phyloP scores from a whole-genome alignment of 1,284 basidiomycete genomes.

The Porogramme epimiltina region DNA sequence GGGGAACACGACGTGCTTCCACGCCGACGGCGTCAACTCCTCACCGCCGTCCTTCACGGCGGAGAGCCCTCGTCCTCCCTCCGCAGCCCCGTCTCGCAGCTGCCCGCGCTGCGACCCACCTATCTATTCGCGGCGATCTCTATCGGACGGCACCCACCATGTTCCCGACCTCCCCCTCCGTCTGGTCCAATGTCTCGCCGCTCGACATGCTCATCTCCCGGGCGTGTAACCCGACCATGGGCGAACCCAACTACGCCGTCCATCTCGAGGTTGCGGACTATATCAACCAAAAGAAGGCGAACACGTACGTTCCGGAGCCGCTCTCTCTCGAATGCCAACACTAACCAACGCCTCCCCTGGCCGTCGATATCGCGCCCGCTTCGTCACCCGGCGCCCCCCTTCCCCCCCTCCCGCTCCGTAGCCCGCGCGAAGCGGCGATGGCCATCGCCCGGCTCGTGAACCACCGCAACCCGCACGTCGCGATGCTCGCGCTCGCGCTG shows the following conservation, averaged over 20 bases:
- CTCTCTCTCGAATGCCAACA: background rate
- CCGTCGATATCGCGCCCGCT: background rate
- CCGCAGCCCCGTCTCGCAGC: background rate
- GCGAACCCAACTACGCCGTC: slow-evolving; percentile 89
- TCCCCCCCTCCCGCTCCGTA: slow-evolving; percentile 33
- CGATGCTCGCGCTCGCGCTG: slow-evolving; percentile 80
- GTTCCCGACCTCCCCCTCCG: slow-evolving; percentile 22
- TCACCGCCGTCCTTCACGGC: slow-evolving; percentile 4
- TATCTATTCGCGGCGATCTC: background rate
- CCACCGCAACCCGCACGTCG: slow-evolving; percentile 88
- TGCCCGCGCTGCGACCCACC: background rate
- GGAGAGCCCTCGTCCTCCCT: background rate
- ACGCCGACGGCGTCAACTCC: background rate
- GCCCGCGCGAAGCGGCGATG: slow-evolving; percentile 89
- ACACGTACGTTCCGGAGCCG: slow-evolving; percentile 66
- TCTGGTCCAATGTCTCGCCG: slow-evolving; percentile 47
- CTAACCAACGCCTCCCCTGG: slow-evolving; percentile 1
- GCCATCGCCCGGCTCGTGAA: slow-evolving; percentile 82
- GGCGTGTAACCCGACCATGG: slow-evolving; percentile 86
- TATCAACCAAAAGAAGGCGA: slow-evolving; percentile 95
- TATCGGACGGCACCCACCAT: slow-evolving; percentile 8
- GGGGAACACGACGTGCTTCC: background rate
- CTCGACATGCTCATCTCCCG: slow-evolving; percentile 75
- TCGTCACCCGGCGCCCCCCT: too few relatives aligned
- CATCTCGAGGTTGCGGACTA: slow-evolving; percentile 94